Conservation (phyloP, 208 protist genomes). For the Leishmania major region DNA sequence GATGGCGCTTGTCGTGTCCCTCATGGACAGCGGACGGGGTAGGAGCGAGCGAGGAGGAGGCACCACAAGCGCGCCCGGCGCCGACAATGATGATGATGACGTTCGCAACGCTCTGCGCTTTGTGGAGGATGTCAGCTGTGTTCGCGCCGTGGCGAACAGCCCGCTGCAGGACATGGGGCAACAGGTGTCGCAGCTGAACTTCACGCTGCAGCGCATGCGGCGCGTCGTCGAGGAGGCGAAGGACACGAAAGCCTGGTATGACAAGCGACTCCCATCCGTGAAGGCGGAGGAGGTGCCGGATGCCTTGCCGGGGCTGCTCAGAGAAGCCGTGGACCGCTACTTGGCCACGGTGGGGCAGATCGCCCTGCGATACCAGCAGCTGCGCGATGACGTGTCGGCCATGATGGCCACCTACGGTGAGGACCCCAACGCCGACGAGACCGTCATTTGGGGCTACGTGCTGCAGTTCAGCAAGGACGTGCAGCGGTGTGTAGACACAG, state of each 20-base stretch:
- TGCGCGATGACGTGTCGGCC: slow-evolving; percentile 64
- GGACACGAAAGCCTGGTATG: slow-evolving; percentile 39
- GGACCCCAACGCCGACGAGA: slow-evolving; percentile 65
- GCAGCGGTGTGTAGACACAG: slow-evolving; percentile 36
- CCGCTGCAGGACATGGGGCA: slow-evolving; percentile 64
- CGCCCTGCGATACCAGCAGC: slow-evolving; percentile 59
- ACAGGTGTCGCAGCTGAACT: slow-evolving; percentile 64
- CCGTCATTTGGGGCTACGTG: slow-evolving; percentile 60
- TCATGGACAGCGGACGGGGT: slow-evolving; percentile 29
- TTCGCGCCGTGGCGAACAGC: slow-evolving; percentile 36
- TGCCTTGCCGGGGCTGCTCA: slow-evolving; percentile 44
- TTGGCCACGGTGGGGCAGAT: slow-evolving; percentile 49
- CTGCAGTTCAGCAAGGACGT: slow-evolving; percentile 61
- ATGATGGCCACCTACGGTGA: slow-evolving; percentile 81
- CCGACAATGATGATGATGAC: not conserved
- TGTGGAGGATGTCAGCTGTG: slow-evolving; percentile 53
- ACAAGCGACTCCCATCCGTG: slow-evolving; percentile 36
- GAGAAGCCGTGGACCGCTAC: slow-evolving; percentile 31
- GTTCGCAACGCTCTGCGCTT: slow-evolving; percentile 44
- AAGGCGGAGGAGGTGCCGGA: slow-evolving; percentile 34
- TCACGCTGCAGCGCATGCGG: slow-evolving; percentile 77
- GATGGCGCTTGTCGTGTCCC: slow-evolving; percentile 60
- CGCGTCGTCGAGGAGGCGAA: slow-evolving; percentile 61
- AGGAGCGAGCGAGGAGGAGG: not conserved
- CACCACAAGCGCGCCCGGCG: not conserved